A percentile compares a stretch with the other conserved stretches of the same genome.
phyloP scores from a whole-genome alignment of 495 filamentous ascomycete species.

The Glutinoglossum americanum region DNA sequence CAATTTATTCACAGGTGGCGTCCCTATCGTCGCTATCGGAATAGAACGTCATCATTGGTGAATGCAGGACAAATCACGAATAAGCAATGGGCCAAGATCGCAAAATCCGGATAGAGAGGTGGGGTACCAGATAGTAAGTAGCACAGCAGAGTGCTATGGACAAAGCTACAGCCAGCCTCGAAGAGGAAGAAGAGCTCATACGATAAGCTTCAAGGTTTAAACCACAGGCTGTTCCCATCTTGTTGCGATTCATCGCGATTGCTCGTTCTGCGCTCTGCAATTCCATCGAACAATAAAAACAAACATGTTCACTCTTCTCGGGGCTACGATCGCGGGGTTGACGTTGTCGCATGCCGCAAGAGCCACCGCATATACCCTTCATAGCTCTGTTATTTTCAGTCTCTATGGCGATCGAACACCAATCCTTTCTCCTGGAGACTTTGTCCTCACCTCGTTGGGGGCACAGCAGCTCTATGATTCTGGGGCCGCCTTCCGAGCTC shows the following conservation, averaged over 20 bases:
- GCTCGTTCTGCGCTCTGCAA: background rate
- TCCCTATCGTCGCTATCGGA: background rate
- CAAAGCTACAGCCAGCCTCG: background rate
- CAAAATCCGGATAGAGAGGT: background rate
- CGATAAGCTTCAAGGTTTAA: background rate
- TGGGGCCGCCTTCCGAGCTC: slow-evolving; percentile 36
- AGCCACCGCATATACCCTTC: background rate
- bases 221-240: background rate
- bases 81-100: background rate
- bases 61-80: background rate
- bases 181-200: background rate
- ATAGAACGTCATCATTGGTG: background rate
- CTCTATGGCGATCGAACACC: slow-evolving; percentile 55
- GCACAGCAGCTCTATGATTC: slow-evolving; percentile 40
- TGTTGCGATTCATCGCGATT: background rate
- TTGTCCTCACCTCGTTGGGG: slow-evolving; percentile 41
- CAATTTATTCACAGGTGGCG: background rate
- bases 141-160: background rate
- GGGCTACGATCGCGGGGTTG: background rate
- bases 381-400: slow-evolving; percentile 41
- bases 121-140: background rate
- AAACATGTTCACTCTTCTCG: background rate
- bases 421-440: slow-evolving; percentile 26
- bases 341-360: background rate
- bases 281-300: background rate